phyloP scores from a whole-genome alignment of 331 rosid species.

The Cydonia oblonga region DNA sequence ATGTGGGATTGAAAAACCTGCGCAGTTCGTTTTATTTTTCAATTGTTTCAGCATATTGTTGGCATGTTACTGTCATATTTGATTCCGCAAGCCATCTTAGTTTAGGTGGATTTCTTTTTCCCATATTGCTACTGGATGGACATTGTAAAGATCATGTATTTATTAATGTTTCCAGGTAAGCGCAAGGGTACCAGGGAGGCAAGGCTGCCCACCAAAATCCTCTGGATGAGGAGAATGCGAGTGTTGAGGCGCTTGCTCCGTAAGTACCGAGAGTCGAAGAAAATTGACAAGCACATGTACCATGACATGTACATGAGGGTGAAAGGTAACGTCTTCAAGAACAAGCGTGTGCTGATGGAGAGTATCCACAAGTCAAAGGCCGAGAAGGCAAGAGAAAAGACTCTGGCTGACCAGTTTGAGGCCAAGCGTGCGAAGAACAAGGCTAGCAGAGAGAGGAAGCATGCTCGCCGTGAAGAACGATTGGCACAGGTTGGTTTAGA shows the following conservation, averaged over 20 bases:
- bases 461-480: constrained; percentile 37
- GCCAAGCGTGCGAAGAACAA: constrained; percentile 41
- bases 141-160: background rate
- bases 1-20: too few species aligned
- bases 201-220: constrained; percentile 48
- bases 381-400: constrained; percentile 50
- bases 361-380: constrained; percentile 57
- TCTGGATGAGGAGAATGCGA: constrained; percentile 59
- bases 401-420: constrained; percentile 43
- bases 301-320: constrained; percentile 59
- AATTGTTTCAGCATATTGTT: background rate
- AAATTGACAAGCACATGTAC: constrained; percentile 45
- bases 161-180: constrained; percentile 47
- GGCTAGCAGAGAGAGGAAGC: constrained; percentile 46
- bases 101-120: background rate
- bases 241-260: constrained; percentile 49
- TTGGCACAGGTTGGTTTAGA: constrained; percentile 26
- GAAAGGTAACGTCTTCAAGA: constrained; percentile 51
- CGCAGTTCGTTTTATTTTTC: too few species aligned
- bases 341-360: constrained; percentile 56
- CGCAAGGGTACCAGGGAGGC: constrained; percentile 63
- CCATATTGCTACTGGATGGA: background rate
- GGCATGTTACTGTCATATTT: background rate
- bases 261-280: constrained; percentile 43
- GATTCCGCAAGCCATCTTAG: background rate